phyloP scores from a whole-genome alignment of 2,329 filamentous ascomycete genomes.

The Teratosphaeria gauchensis region DNA sequence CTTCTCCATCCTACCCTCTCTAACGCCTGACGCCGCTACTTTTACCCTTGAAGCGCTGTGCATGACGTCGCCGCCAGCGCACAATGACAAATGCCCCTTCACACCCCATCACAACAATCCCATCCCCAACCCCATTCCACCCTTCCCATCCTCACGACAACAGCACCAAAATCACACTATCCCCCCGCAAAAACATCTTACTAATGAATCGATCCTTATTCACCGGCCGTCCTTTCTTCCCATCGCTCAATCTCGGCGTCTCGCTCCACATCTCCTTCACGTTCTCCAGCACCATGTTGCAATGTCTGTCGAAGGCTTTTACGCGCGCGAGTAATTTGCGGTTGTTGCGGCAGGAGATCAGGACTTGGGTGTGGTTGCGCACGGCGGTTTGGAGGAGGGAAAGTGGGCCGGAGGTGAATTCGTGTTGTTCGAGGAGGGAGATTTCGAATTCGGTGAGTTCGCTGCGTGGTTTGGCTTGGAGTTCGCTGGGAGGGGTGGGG shows the following conservation, averaged over 20 bases:
- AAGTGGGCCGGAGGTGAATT: constrained; percentile 69
- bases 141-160: constrained; percentile 31
- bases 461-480: constrained; percentile 76
- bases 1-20: background rate
- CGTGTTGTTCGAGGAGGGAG: constrained; percentile 67
- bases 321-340: constrained; percentile 93
- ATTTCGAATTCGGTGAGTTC: constrained; percentile 95
- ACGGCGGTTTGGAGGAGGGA: constrained; percentile 96
- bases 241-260: constrained; percentile 69
- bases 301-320: constrained; percentile 97
- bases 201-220: constrained; percentile 98
- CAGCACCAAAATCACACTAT: constrained; percentile 79
- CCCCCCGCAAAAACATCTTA: constrained; percentile 90
- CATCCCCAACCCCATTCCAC: no score
- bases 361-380: constrained; percentile 84
- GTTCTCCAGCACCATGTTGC: constrained; percentile 97
- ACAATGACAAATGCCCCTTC: background rate
- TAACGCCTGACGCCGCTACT: background rate
- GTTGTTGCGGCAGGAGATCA: constrained; percentile 97
- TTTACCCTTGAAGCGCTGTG: background rate
- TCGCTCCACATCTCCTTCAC: constrained; percentile 99
- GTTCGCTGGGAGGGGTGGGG: constrained; percentile 59
- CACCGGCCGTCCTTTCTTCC: constrained; percentile 79
- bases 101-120: background rate
- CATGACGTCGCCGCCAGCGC: no score